Evolutionary conservation across 1,139 yeast genomes (phyloP).

Genomic region (Pichia sp.): DNA sequence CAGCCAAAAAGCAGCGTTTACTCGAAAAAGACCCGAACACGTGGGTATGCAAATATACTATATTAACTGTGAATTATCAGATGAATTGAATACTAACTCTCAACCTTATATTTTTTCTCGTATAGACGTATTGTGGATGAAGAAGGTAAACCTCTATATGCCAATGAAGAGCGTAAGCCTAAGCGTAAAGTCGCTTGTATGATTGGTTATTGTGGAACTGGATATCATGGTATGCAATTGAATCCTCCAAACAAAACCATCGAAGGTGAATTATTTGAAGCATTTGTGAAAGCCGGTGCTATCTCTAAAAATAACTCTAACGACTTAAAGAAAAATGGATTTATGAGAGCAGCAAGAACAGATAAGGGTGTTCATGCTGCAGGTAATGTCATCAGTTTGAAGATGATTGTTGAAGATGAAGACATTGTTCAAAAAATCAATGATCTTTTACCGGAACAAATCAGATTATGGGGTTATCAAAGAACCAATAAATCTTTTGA

Average conservation of each 20-base stretch:
- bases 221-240: constrained; percentile 96
- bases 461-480: constrained; percentile 88
- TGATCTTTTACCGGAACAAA: constrained; percentile 67
- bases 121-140: constrained; percentile 42
- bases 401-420: constrained; percentile 83
- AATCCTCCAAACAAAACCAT: constrained; percentile 89
- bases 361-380: constrained; percentile 99
- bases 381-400: constrained; percentile 85
- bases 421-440: constrained; percentile 71
- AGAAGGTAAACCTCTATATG: constrained; percentile 45
- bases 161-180: constrained; percentile 58
- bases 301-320: constrained; percentile 81
- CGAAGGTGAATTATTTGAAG: constrained; percentile 82
- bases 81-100: constrained; percentile 1
- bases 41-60: constrained; percentile 40
- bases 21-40: constrained; percentile 31
- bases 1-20: constrained; percentile 28
- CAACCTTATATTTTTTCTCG: neutral
- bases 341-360: constrained; percentile 95
- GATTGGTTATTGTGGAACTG: constrained; percentile 97
- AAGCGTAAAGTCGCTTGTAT: constrained; percentile 84
- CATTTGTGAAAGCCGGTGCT: constrained; percentile 85
- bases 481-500: constrained; percentile 89
- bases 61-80: neutral
- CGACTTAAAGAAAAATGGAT: constrained; percentile 83